Base-by-base conservation (phyloP, 2,329 filamentous ascomycete species). In the Claviceps arundinis region DNA sequence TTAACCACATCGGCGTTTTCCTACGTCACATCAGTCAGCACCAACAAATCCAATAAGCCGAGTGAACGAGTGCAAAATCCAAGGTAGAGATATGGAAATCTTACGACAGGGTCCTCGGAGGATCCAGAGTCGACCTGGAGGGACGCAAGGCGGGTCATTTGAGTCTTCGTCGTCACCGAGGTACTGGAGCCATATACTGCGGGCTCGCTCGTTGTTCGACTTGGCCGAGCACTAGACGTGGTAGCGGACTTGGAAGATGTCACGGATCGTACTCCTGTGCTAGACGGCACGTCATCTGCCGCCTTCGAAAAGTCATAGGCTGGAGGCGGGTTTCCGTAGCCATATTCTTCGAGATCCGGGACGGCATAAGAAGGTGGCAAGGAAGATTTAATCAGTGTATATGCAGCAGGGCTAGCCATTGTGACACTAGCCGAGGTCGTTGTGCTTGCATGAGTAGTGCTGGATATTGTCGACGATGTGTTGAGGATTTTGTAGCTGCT, bases 331-430 rank as follows among this genome's bases (percentile, higher is more conserved):
- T 34, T 52, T 19, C 49, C 41, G 19, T 57, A 54, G 13, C 49
- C 46, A 48, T 57, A 57, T 22, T 51, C 52, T 41, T 52, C 49
- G 22, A 56, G 50, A 7, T 54, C 52, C 34, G 54, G 48, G 14
- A 50, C 30, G 30, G 11, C 17, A 17, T 56, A 54, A 13, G 52
- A 51, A 4, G 54, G 56, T 1, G 50, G 56, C 11, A 48, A 11
- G 37, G 52, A 52, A 40, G 50, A 45, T 3, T 45, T 41, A 24
- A 50, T 44, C 6, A 47, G 11, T 37, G 47, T 53, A 38, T 54
- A 54, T 17, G 48, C 41, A 17, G 54, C 52, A 5, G 45, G 52
- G 7, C 26, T 30, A 8, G 52, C 50, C 11, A 14, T 51, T 11
- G 41, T 37, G 14, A 19, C 17, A 19, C 38, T 37, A 8, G 24